Base-by-base conservation (phyloP, 306 rosid genomes). In the Myrica gale region DNA sequence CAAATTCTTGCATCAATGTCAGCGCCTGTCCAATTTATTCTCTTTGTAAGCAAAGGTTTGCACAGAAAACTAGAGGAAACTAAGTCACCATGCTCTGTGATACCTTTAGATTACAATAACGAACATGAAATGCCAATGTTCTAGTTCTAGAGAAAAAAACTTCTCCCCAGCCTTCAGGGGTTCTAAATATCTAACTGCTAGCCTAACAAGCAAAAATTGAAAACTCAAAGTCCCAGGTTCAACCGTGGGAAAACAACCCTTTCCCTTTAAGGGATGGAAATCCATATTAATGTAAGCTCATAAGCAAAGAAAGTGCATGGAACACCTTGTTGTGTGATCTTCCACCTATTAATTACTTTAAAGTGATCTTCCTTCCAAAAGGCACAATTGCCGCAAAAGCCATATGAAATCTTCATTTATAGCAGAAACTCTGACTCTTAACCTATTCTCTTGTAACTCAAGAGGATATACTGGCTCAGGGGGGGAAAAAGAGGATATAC, bases 1-100 rank as follows among this genome's bases (percentile, higher is more conserved):
- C 98, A 75, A 86, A 89, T 74, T 95, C 92, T 85, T 95, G 93
- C 97, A 95, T 95, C 88, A 92, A 61, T 79, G 91, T 89, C 82
- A 95, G 81, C 76, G 89, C 92, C 98, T 95, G 96, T 51, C 37
- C 87, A 83, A 78, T 76, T 82, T 79, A 78, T 20, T 53, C 41
- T 54, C 69, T 67, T 32, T 47, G 17, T 73, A 74, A 69, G 84
- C 79, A 37, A 56, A 71, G 48, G 37, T 48, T 72, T 55, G 44
- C 6, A n/a, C 42, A 79, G 72, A 50, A 71, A 62, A 13, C 17
- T 20, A 19, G 6, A 41, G 19, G 11, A 69, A 37, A 52, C 13
- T 20, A 51, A 0, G 42, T 21, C 47, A 47, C 11, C 1, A 55
- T 55, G 68, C 44, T 26, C 32, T 53, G 26, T 7, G 50, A 9